phyloP scores from a whole-genome alignment of 192 early-diverging fungal genomes.

The Rhizophagus prolifer region DNA sequence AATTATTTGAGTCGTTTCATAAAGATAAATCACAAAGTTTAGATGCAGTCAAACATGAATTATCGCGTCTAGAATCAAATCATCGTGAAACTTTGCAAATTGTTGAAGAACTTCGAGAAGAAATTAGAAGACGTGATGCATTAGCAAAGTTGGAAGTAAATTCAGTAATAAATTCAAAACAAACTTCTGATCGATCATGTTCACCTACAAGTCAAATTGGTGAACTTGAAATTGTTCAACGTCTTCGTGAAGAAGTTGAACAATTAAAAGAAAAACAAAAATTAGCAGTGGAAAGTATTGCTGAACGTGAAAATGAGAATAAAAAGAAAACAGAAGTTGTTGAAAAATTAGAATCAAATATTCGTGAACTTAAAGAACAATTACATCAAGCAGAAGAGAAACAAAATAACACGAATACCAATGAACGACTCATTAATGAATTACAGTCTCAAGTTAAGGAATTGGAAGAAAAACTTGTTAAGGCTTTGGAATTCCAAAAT shows the following conservation, averaged over 20 bases:
- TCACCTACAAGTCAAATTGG: background rate
- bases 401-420: background rate
- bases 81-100: conserved; percentile 25
- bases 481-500: conserved; percentile 8
- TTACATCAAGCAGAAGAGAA: background rate
- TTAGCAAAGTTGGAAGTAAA: conserved; percentile 10
- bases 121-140: conserved; percentile 24
- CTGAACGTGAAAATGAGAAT: background rate
- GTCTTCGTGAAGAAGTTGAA: conserved; percentile 25
- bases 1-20: conserved; percentile 10
- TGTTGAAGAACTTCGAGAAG: conserved; percentile 24
- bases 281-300: conserved; percentile 12
- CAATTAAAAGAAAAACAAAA: conserved; percentile 23
- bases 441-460: conserved; percentile 4
- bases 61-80: conserved; percentile 8
- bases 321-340: conserved; percentile 13
- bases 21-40: conserved; percentile 22
- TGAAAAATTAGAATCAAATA: background rate
- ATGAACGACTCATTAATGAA: background rate
- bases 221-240: conserved; percentile 22
- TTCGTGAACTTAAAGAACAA: conserved; percentile 1
- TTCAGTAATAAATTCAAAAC: conserved; percentile 1
- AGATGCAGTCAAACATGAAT: conserved; percentile 20
- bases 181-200: background rate
- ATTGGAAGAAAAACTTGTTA: conserved; percentile 12